Base-by-base conservation (phyloP, 371 early-diverging fungal genomes). In the Mycotypha africana region DNA sequence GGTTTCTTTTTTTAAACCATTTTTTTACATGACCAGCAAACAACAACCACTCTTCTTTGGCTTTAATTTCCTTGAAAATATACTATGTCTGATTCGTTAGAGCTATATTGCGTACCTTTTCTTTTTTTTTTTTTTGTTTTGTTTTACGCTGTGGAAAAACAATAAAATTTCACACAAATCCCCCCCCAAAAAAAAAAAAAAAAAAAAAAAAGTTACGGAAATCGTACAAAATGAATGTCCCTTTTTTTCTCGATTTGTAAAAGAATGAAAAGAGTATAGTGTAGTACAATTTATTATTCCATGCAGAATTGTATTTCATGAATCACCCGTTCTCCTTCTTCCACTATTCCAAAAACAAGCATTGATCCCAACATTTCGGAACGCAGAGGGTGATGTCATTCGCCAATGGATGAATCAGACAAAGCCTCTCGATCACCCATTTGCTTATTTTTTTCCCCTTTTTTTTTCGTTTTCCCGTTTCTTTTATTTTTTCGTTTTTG, bases 331-430 rank as follows among this genome's bases (percentile, higher is more conserved):
- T 15, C 19, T 15, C 31, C 23, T 36, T 35, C 20, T 24, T 9
- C 37, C 24, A 26, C 45, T 37, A 37, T 25, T 36, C 45, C 37
- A 36, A 36, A 45, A 24, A 10, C 36, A 36, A 36, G 37, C 5
- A 14, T 17, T 36, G 6, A 22, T 19, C 45, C 45, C 45, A 26
- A 45, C 26, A 19, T 25, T 16, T 45, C 36, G 45, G 45, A n/a
- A n/a, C n/a, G 12, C 9, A 37, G 25, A 12, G 26, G 28, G 45
- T 45, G 45, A 45, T 45, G 45, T 45, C 45, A 45, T 45, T 45
- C n/a, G n/a, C n/a, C n/a, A n/a, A n/a, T n/a, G n/a, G n/a, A n/a
- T n/a, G n/a, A n/a, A n/a, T n/a, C n/a, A n/a, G n/a, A n/a, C n/a
- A n/a, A n/a, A n/a, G n/a, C n/a, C n/a, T n/a, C n/a, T 4, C 34